Evolutionary conservation across 805 yeast species (phyloP), one percentile per base, ranked within the genome.

Genomic region (Saccharomycopsis olivae): DNA sequence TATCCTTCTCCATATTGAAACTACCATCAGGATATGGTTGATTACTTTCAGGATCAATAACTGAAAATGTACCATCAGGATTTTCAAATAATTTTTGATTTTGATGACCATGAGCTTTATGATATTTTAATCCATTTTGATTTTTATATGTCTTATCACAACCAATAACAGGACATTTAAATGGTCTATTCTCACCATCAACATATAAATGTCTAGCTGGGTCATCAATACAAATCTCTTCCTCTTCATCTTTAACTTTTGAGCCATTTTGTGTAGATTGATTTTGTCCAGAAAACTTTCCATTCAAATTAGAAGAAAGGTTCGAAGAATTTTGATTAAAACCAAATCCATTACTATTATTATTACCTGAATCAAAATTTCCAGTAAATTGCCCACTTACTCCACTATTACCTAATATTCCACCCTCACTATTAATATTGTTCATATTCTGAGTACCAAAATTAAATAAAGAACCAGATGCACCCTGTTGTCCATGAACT

Each of bases 111-210:
- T 89, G 98, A 43, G 82, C 65, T 49, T 95, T 72, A 62, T 92
- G 98, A 61, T 92, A 92, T 60, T 92, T 92, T 55, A 92, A 69
- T 14, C 98, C 98, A 56, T 92, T 92, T 63, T 92, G 98, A 60
- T 92, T 92, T 65, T 92, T 92, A 61, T 92, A 92, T 21, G 89
- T 88, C 66, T 92, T 92, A 52, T 88, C 96, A 61, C 98, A 92
- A 5, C 98, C 98, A 54, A 87, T 83, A 33, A 92, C 98, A 0
- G 97, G 98, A 64, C 98, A 92, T 58, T 82, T 87, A 65, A 80
- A 92, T 23, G 98, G 98, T 59, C 92, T 79, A 57, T 86, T 83
- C 51, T 88, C 96, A 43, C 84, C 88, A 60, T 88, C 96, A 25
- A 88, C 95, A 56, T 92, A 89, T 44, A 89, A 63, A 56, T 88